A percentile compares a stretch with the other conserved stretches of the same genome.
Evolutionary conservation across 371 early-diverging fungal genomes (phyloP).

Genomic region (Mucor indicus): DNA sequence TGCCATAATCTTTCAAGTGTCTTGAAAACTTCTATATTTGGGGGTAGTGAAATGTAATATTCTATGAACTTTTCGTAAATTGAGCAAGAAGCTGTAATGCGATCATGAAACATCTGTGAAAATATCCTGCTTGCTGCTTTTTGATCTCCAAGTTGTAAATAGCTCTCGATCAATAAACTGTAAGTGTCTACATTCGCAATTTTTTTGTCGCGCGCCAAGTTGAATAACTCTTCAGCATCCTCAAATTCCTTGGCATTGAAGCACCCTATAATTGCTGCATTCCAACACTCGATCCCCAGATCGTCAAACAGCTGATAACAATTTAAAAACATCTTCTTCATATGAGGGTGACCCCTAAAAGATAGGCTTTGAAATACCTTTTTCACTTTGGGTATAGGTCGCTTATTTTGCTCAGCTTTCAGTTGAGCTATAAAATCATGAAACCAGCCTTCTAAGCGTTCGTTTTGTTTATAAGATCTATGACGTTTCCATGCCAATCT

Average conservation of each 20-base stretch:
- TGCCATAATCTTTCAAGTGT: constrained; percentile 20
- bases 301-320: neutral
- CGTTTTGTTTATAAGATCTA: neutral
- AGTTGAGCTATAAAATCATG: constrained; percentile 6
- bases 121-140: constrained; percentile 11
- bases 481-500: constrained; percentile 3
- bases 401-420: neutral
- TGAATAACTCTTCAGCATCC: constrained; percentile 6
- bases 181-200: constrained; percentile 3
- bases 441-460: constrained; percentile 13
- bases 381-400: neutral
- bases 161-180: constrained; percentile 3
- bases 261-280: constrained; percentile 8
- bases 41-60: constrained; percentile 2
- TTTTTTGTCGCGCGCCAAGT: neutral
- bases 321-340: constrained; percentile 3
- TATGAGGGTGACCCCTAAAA: constrained; percentile 9
- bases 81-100: neutral
- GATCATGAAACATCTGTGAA: constrained; percentile 7
- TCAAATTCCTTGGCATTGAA: neutral
- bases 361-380: constrained; percentile 1
- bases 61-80: constrained; percentile 12
- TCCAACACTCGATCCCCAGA: constrained; percentile 6
- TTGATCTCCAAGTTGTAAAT: constrained; percentile 3
- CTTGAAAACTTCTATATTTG: neutral